Evolutionary conservation across 192 early-diverging fungal genomes (phyloP).

Genomic region (Coemansia sp.): DNA sequence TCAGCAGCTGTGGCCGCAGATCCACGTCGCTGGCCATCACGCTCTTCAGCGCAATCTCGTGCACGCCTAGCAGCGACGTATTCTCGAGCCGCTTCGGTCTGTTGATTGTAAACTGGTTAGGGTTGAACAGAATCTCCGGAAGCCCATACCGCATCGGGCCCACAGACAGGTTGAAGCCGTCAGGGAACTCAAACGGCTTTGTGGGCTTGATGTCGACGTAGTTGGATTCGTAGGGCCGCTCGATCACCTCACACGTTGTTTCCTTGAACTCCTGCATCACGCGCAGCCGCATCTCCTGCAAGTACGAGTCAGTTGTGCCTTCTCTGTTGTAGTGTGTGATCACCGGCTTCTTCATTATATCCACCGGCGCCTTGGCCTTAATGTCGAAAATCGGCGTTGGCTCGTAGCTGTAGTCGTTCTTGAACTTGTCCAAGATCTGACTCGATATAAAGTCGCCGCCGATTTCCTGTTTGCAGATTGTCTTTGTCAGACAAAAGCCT

Average conservation of each 20-base stretch:
- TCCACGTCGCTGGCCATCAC: constrained; percentile 82
- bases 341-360: constrained; percentile 65
- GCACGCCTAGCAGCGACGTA: constrained; percentile 57
- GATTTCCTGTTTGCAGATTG: constrained; percentile 60
- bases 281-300: constrained; percentile 72
- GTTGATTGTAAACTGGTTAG: constrained; percentile 60
- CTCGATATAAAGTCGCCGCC: constrained; percentile 83
- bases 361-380: constrained; percentile 70
- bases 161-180: constrained; percentile 86
- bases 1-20: constrained; percentile 76
- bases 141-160: constrained; percentile 76
- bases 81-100: constrained; percentile 20
- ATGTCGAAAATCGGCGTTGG: constrained; percentile 86
- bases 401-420: constrained; percentile 60
- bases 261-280: constrained; percentile 94
- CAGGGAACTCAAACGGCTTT: constrained; percentile 92
- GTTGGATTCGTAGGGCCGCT: constrained; percentile 28
- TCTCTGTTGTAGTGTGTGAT: constrained; percentile 27
- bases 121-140: constrained; percentile 88
- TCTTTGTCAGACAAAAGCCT: constrained; percentile 93
- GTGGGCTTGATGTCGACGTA: constrained; percentile 61
- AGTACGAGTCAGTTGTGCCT: constrained; percentile 57
- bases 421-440: constrained; percentile 67
- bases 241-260: constrained; percentile 76
- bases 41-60: constrained; percentile 73